Percentiles rank a stretch among this genome's conserved stretches.
These are phyloP conservation scores for Eimeria necatrix DNA, from an alignment of 169 alveolate genomes.

Conservation along the genomic window DNA sequence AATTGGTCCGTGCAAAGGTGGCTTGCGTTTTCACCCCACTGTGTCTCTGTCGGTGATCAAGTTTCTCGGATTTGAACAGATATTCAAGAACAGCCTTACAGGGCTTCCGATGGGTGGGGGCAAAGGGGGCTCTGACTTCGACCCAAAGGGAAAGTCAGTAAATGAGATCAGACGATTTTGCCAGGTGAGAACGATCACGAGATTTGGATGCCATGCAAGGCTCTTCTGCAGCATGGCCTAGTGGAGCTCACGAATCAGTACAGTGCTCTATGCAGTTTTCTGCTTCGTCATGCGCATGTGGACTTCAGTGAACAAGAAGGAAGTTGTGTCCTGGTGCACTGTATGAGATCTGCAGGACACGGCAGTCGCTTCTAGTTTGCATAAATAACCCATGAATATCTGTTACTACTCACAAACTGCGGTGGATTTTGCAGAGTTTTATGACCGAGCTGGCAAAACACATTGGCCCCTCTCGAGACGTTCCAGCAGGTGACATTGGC, in stretches of 20 bases:
- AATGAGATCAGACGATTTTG: constrained; percentile 90
- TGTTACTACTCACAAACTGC: too few relatives aligned
- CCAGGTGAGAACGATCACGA: constrained; percentile 70
- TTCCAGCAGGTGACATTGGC: constrained; percentile 95
- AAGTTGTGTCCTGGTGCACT: too few relatives aligned
- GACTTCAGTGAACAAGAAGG: too few relatives aligned
- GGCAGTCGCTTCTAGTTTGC: too few relatives aligned
- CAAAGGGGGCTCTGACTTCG: constrained; percentile 94
- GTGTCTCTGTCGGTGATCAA: constrained; percentile 90
- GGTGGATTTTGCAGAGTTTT: constrained; percentile 32
- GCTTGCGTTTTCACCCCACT: constrained; percentile 91
- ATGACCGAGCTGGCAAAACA: constrained; percentile 86
- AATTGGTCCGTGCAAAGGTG: constrained; percentile 93
- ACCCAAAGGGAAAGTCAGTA: constrained; percentile 92
- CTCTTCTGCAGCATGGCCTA: background rate
- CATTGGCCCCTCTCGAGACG: constrained; percentile 91
- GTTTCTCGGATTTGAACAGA: constrained; percentile 93
- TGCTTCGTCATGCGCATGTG: too few relatives aligned
- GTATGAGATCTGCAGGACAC: too few relatives aligned
- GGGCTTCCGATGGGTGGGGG: constrained; percentile 92
- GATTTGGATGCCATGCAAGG: background rate
- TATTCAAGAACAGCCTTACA: constrained; percentile 92
- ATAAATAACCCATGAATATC: too few relatives aligned
- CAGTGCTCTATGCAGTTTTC: too few relatives aligned
- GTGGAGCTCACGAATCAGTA: background rate